A percentile compares a stretch with the other conserved stretches of the same genome.
phyloP scores from a whole-genome alignment of 352 stramenopile species.

The Elongisporangium prolatum region DNA sequence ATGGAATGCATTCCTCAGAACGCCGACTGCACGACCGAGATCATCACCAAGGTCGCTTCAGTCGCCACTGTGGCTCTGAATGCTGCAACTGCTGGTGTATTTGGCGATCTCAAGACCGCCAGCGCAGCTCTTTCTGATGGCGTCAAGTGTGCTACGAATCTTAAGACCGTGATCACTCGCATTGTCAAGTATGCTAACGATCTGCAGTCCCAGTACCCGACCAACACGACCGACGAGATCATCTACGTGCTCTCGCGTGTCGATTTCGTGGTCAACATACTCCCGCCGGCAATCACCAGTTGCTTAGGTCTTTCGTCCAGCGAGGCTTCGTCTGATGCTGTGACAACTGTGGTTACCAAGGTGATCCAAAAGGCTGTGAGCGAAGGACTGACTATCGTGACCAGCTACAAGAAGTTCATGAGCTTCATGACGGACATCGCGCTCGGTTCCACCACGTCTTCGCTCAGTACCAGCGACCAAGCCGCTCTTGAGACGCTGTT shows the following conservation, averaged over 20 bases:
- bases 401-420: neutral
- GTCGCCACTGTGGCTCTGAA: slow-evolving; percentile 34
- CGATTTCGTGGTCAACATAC: slow-evolving; percentile 45
- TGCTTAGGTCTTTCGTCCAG: slow-evolving; percentile 24
- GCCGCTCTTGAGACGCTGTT: slow-evolving; percentile 18
- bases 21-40: slow-evolving; percentile 28
- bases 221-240: slow-evolving; percentile 49
- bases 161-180: slow-evolving; percentile 41
- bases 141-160: slow-evolving; percentile 38
- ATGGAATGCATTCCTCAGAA: slow-evolving; percentile 36
- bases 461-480: slow-evolving; percentile 5
- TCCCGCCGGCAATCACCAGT: slow-evolving; percentile 41
- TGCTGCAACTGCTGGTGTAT: slow-evolving; percentile 29
- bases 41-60: slow-evolving; percentile 34
- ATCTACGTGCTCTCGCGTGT: slow-evolving; percentile 43
- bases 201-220: slow-evolving; percentile 22
- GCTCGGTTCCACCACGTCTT: neutral
- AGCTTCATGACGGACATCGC: neutral
- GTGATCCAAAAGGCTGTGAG: neutral
- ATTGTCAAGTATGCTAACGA: slow-evolving; percentile 37
- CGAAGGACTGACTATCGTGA: neutral
- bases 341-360: neutral
- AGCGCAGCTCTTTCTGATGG: slow-evolving; percentile 35
- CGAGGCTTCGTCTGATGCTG: neutral
- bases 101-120: slow-evolving; percentile 26